A percentile compares a stretch with the other conserved stretches of the same genome.
Conservation (phyloP, 2,329 filamentous ascomycete species). For the Colletotrichum sp. region DNA sequence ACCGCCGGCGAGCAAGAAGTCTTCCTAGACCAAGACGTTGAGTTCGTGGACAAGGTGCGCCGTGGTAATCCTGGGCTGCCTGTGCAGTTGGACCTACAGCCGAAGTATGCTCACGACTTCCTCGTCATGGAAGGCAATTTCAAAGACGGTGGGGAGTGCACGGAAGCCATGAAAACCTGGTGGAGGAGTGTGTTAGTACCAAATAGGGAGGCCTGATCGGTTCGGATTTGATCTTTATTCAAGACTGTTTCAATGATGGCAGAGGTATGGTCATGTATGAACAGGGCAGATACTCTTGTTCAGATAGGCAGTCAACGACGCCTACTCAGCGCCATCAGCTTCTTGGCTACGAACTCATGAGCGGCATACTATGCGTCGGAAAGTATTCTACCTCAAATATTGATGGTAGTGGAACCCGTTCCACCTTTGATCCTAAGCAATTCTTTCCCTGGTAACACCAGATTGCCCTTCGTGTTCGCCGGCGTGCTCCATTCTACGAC, state of each 20-base stretch:
- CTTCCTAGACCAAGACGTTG: background rate
- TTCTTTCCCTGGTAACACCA: background rate
- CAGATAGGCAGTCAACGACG: background rate
- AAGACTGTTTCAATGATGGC: background rate
- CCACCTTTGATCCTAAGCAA: background rate
- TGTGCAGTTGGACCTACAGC: background rate
- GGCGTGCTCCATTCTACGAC: background rate
- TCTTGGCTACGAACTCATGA: background rate
- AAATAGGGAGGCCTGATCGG: background rate
- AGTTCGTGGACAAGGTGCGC: background rate
- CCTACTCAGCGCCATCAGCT: background rate
- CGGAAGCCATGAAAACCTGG: background rate
- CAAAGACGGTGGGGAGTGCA: background rate
- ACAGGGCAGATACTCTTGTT: background rate
- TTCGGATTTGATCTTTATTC: background rate
- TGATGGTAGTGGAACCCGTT: background rate
- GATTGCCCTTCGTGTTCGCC: background rate
- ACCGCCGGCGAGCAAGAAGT: background rate
- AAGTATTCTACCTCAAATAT: background rate
- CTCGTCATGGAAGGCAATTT: background rate
- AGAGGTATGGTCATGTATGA: background rate
- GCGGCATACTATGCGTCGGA: fast-evolving
- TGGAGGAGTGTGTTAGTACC: background rate
- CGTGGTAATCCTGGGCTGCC: background rate
- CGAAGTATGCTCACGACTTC: background rate